A percentile compares a stretch with the other conserved stretches of the same genome.
Evolutionary conservation across 2,329 filamentous ascomycete species (phyloP).

Genomic region (Fusarium tuaranense): DNA sequence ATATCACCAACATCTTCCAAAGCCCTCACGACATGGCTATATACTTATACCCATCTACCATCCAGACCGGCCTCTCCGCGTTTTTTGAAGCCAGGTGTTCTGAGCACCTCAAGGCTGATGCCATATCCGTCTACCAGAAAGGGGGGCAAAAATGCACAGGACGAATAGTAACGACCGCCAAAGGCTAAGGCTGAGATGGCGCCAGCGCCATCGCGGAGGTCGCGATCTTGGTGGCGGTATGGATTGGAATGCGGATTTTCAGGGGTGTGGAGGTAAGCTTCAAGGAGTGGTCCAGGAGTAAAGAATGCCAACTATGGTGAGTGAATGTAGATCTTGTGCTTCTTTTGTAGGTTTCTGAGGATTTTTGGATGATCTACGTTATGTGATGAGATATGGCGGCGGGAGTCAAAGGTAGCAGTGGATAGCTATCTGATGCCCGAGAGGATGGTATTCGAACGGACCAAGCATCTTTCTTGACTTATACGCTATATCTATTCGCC

Average conservation of each 20-base stretch:
- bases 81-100: constrained; percentile 1
- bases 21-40: background rate
- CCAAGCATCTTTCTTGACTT: background rate
- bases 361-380: constrained; percentile 10
- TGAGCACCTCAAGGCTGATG: background rate
- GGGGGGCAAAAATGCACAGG: background rate
- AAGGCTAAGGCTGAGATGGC: background rate
- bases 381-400: constrained; percentile 25
- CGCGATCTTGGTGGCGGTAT: background rate
- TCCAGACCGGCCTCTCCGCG: background rate
- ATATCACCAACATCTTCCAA: background rate
- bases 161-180: background rate
- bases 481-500: background rate
- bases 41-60: background rate
- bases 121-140: background rate
- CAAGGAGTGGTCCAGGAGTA: background rate
- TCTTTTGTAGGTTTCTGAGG: constrained; percentile 12
- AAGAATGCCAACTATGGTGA: background rate
- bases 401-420: constrained; percentile 12
- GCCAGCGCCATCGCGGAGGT: background rate
- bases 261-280: background rate
- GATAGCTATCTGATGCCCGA: constrained; percentile 9
- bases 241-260: constrained; percentile 19
- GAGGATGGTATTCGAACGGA: background rate
- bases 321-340: constrained; percentile 7